phyloP scores from a whole-genome alignment of 345 rosid species.

The Cardiospermum halicacabum region DNA sequence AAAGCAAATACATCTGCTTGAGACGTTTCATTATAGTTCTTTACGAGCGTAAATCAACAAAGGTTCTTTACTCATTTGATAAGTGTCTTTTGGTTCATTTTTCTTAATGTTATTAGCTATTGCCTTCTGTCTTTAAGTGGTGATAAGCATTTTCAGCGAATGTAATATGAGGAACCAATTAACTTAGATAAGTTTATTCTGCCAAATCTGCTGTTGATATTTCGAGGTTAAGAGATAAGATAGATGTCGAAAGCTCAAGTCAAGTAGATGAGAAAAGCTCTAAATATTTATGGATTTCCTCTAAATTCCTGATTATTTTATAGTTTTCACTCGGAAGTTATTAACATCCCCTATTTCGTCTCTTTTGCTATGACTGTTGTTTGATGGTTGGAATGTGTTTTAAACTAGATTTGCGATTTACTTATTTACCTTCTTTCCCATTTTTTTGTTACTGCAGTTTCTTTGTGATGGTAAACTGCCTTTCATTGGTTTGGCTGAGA shows the following conservation, averaged over 20 bases:
- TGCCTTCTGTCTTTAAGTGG: not conserved
- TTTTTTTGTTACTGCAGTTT: slow-evolving; percentile 39
- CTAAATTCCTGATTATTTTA: not conserved
- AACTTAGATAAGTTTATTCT: not conserved
- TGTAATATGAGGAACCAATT: not conserved
- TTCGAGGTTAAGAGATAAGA: not conserved
- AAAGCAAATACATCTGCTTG: slow-evolving; percentile 87
- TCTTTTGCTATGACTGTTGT: not conserved
- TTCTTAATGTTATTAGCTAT: not conserved
- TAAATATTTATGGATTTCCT: not conserved
- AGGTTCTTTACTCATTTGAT: slow-evolving; percentile 44
- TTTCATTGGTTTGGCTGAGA: slow-evolving; percentile 77
- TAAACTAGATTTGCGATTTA: not conserved
- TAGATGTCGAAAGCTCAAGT: not conserved
- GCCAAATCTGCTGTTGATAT: not conserved
- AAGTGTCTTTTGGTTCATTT: slow-evolving; percentile 9
- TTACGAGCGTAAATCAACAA: slow-evolving; percentile 71
- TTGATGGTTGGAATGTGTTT: not conserved
- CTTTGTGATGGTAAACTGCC: slow-evolving; percentile 88
- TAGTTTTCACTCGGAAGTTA: not conserved
- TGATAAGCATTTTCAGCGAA: not conserved
- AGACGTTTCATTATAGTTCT: slow-evolving; percentile 90
- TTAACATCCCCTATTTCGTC: not conserved
- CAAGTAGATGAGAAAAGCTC: not conserved
- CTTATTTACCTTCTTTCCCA: not conserved